Evolutionary conservation across 2,329 filamentous ascomycete species (phyloP).

Genomic region (Endothia cerciana): DNA sequence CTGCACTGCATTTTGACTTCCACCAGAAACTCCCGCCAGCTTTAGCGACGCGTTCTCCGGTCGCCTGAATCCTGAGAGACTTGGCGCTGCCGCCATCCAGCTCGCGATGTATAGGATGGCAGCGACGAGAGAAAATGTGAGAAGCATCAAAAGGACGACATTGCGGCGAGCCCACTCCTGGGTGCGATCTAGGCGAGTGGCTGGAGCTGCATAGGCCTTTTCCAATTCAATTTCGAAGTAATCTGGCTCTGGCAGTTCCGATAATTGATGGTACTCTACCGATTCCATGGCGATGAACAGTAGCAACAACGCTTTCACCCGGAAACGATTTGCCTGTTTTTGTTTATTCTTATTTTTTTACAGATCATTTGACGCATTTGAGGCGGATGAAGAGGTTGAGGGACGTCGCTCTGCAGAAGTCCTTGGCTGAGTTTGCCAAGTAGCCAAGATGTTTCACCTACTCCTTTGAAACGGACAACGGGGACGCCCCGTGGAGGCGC

Average conservation of each 20-base stretch:
- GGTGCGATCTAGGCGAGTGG: not conserved
- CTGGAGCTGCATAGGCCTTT: constrained; percentile 10
- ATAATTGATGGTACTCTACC: constrained; percentile 16
- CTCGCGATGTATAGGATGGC: constrained; percentile 18
- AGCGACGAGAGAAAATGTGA: constrained; percentile 20
- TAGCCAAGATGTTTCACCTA: constrained; percentile 23
- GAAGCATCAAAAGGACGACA: constrained; percentile 10
- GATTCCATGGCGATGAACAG: constrained; percentile 18
- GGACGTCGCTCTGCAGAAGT: not conserved
- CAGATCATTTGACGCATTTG: not conserved
- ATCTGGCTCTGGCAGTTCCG: constrained; percentile 23
- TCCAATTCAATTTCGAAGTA: constrained; percentile 24
- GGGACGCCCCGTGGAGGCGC: not conserved
- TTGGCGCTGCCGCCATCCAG: constrained; percentile 7
- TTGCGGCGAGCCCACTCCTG: constrained; percentile 20
- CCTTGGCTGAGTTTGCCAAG: constrained; percentile 18
- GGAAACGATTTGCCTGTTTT: not conserved
- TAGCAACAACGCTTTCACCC: not conserved
- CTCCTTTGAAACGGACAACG: constrained; percentile 12
- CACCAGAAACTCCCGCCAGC: constrained; percentile 13
- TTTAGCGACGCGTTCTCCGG: constrained; percentile 14
- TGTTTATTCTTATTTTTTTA: not conserved
- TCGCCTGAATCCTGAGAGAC: constrained; percentile 1
- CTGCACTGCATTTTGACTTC: not conserved
- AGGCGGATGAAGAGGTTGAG: not conserved